Percentiles rank a stretch among this genome's conserved stretches.
Conservation (phyloP, 2,329 filamentous ascomycete genomes). For the Zymoseptoria pseudotritici region DNA sequence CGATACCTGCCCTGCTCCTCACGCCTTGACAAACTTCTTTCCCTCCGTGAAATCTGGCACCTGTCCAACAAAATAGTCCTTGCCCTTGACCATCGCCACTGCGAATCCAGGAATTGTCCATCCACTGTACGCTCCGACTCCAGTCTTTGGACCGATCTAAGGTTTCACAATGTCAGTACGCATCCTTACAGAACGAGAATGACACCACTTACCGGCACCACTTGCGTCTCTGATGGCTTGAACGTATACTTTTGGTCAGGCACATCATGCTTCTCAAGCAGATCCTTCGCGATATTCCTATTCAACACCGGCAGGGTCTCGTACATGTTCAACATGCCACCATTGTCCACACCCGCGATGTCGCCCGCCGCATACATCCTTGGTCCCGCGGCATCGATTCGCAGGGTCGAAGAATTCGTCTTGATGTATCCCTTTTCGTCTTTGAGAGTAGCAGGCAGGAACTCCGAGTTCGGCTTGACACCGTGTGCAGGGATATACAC, state of each 20-base stretch:
- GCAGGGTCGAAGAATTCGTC: slow-evolving; percentile 39
- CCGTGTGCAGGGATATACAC: slow-evolving; percentile 48
- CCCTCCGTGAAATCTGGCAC: slow-evolving; percentile 23
- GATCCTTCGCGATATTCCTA: slow-evolving; percentile 42
- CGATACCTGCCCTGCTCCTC: not conserved
- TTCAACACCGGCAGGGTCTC: slow-evolving; percentile 34
- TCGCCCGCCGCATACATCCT: slow-evolving; percentile 46
- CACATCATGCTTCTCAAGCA: slow-evolving; percentile 25
- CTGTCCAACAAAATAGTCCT: slow-evolving; percentile 29
- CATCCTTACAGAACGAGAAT: slow-evolving; percentile 8
- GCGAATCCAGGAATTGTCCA: slow-evolving; percentile 28
- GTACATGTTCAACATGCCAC: slow-evolving; percentile 36
- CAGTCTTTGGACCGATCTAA: slow-evolving; percentile 23
- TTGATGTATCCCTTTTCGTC: slow-evolving; percentile 41
- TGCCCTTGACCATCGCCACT: slow-evolving; percentile 31
- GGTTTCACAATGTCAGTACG: not conserved
- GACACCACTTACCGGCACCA: slow-evolving; percentile 21
- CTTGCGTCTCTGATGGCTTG: slow-evolving; percentile 27
- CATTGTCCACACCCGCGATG: slow-evolving; percentile 37
- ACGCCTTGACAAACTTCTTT: slow-evolving; percentile 23
- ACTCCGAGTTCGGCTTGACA: slow-evolving; percentile 46
- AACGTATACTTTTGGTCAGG: slow-evolving; percentile 24
- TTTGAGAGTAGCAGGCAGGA: slow-evolving; percentile 41
- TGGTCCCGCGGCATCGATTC: slow-evolving; percentile 38
- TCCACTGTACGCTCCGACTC: slow-evolving; percentile 32